Evolutionary conservation across 2,329 filamentous ascomycete genomes (phyloP), one percentile per base, ranked within the genome.

Genomic region (Cladosporium sphaerospermum): DNA sequence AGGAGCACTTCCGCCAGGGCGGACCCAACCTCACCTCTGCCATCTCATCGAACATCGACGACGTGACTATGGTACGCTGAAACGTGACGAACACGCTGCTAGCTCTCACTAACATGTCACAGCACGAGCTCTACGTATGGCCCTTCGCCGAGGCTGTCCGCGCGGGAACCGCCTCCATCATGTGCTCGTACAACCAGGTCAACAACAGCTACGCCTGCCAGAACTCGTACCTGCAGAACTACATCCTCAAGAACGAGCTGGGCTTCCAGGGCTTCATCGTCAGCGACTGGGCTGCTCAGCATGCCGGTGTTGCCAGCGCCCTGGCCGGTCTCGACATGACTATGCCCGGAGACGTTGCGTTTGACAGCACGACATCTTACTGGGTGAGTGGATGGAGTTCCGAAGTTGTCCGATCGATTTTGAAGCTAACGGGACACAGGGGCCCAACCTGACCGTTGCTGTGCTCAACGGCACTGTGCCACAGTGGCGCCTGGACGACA

Each of bases 401-500:
- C 2, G 16, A 39, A 14, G n/a, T 18, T 14, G n/a, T 3, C n/a
- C 4, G 5, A 36, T 36, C 10, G 9, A 19, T 9, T 33, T 36
- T 28, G 9, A 9, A 44, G 34, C 46, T 54, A 39, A 54, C 37
- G 5, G n/a, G 37, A 13, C 10, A 28, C 19, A 56, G 64, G 92
- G 92, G 9, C 74, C 84, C 28, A 97, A 97, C 70, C 71, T 97
- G 61, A 96, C 92, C 2, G 75, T 95, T 45, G 88, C 88, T 1
- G 84, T 96, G 5, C 71, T 95, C 61, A 96, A 97, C 65, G 91
- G 91, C 34, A 96, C 90, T 1, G 75, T 97, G 32, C 89, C 92
- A 1, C 82, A 88, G 61, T 95, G 87, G 80, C 61, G 92, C 47
- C 68, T 97, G 9, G 91, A 96, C 61, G 93, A 97, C 66, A 95